Conservation (phyloP, 768 basidiomycete species). For the Podaxis mareebaensis region DNA sequence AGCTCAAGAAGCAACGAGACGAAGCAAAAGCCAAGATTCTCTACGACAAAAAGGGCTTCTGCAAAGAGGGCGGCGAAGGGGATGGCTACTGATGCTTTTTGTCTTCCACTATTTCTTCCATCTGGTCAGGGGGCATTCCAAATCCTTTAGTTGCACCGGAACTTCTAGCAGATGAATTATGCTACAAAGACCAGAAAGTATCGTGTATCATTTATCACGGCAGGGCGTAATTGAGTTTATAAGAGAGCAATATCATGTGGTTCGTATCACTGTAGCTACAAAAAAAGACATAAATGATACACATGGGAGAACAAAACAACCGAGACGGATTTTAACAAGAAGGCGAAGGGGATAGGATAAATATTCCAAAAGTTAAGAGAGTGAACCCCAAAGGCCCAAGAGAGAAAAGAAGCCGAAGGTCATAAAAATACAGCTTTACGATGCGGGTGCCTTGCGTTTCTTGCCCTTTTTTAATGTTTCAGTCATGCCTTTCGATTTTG, state of each 20-base stretch:
- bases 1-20: conserved; percentile 77
- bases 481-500: conserved; percentile 39
- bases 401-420: conserved; percentile 23
- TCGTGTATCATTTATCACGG: neutral
- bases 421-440: conserved; percentile 31
- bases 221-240: neutral
- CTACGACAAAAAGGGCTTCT: conserved; percentile 85
- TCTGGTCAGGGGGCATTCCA: neutral
- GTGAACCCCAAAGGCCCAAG: conserved; percentile 18
- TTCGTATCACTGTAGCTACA: conserved; percentile 16
- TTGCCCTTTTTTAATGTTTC: conserved; percentile 58
- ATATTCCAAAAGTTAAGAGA: conserved; percentile 19
- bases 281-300: conserved; percentile 16
- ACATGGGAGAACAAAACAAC: conserved; percentile 11
- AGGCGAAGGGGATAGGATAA: conserved; percentile 16
- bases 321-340: conserved; percentile 13
- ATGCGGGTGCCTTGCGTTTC: conserved; percentile 49
- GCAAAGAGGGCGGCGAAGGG: conserved; percentile 93
- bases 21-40: conserved; percentile 81
- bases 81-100: conserved; percentile 74
- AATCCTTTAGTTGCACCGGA: neutral
- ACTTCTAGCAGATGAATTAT: neutral
- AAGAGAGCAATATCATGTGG: conserved; percentile 4
- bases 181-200: neutral
- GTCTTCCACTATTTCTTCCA: neutral